Evolutionary conservation across 108 stramenopile species (phyloP), one percentile per base, ranked within the genome.

Genomic region (Bacterosira constricta): DNA sequence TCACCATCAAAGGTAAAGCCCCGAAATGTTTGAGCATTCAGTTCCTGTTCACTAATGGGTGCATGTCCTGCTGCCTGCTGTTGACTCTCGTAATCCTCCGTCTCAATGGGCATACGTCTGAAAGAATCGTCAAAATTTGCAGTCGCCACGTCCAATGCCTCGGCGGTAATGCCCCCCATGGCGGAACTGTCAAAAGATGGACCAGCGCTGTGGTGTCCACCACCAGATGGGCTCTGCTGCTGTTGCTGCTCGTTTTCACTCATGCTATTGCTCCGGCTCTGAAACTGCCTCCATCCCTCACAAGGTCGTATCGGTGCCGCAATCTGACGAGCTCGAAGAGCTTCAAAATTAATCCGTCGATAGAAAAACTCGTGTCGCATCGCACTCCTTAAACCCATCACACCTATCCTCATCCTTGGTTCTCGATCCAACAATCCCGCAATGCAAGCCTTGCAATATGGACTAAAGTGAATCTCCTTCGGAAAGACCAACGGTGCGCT

Each of bases 91-190:
- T 81, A 69, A 47, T 92, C 88, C 49, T 90, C 90, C 0, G 90
- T 88, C 55, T 95, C 89, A 12, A 95, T 86, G 4, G 90, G 84
- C 87, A 92, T 90, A 58, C 90, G 79, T 13, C 90, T 89, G 56
- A 95, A 95, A 13, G 86, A 81, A 59, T 90, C 88, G 66, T 95
- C 91, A 70, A 95, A 95, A 74, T 95, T 95, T 31, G 88, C 88
- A 39, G 89, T 90, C 17, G 90, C 90, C 6, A 88, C 88, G 67
- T 95, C 94, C 67, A 95, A 62, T 41, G 79, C 77, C 25, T 76
- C 73, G 15, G 73, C 45, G 17, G 83, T 77, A n/a, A 83, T 81
- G 52, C 39, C 39, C 35, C 73, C 75, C 66, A 80, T 77, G 31
- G 74, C 81, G 12, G 45, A 66, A 75, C 73, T 67, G 23, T 77